Evolutionary conservation across 148 eudicot genomes (phyloP), one percentile per base, ranked within the genome.

Genomic region (Salicornia ramosissima): DNA sequence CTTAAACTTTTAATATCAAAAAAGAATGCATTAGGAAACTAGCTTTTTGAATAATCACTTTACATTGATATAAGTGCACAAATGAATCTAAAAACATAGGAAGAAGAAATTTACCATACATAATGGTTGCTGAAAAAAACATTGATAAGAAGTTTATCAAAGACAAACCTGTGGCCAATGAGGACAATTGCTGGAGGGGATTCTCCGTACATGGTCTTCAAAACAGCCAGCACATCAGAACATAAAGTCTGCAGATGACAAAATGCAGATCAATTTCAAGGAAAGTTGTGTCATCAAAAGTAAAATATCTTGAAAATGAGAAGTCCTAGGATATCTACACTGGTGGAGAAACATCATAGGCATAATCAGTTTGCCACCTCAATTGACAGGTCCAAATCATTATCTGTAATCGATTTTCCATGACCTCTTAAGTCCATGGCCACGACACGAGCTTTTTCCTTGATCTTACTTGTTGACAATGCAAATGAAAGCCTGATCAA

Each of bases 391-490:
- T 93, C 90, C 46, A 93, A 67, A 61, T 93, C 97, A 84, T 88
- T 80, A 73, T 90, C 95, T 6, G 97, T 86, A 57, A 77, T 71
- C 69, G 98, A 82, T 73, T 93, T 93, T 66, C 98, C 98, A 80
- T 93, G 98, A 59, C 98, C 98, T 83, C 98, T 83, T 76, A 88
- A 76, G 78, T 93, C 98, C 95, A 93, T 75, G 43, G 98, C 90
- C 70, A 93, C 97, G 13, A 93, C 86, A 71, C 90, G 80, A 71
- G 84, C 90, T 80, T 93, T 88, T 81, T 93, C 96, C 80, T 88
- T 93, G 33, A 93, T 84, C 74, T 74, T 82, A 54, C 81, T 78
- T 6, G 98, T 89, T 77, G 97, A 77, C 65, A 90, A 71, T 64
- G 98, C 97, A 86, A 93, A 93, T 63, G 98, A 93, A 51, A 93